Evolutionary conservation across 108 stramenopile genomes (phyloP).

Genomic region (Nannochloropsis oceanica): DNA sequence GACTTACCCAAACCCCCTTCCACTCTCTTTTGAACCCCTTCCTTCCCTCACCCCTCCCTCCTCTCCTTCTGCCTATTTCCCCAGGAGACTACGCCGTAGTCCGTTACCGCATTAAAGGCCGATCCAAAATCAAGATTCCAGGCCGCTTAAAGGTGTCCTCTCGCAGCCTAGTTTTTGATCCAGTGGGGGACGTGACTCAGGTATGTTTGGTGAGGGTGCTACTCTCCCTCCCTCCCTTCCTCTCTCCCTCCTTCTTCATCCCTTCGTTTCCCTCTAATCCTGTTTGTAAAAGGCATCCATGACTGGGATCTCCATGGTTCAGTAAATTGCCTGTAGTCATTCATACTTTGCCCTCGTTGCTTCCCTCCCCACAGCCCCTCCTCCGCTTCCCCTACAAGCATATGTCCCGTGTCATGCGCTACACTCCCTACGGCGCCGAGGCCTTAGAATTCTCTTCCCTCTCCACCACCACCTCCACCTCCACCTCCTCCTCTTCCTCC

Average conservation of each 20-base stretch:
- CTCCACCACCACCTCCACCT: not conserved
- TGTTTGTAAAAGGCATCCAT: too few species aligned
- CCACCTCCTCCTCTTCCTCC: not conserved
- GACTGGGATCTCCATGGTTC: too few species aligned
- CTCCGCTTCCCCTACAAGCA: not conserved
- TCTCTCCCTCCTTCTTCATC: not conserved
- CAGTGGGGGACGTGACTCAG: slow-evolving; percentile 9
- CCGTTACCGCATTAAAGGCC: not conserved
- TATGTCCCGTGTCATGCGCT: not conserved
- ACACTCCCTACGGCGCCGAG: not conserved
- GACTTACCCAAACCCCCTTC: too few species aligned
- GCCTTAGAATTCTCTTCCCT: not conserved
- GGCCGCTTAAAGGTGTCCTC: slow-evolving; percentile 43
- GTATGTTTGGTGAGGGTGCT: not conserved
- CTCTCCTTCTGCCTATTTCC: not conserved
- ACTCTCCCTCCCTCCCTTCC: not conserved
- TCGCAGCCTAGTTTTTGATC: slow-evolving; percentile 41
- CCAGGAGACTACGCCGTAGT: not conserved
- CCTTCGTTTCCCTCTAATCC: not conserved
- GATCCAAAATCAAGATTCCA: slow-evolving; percentile 14
- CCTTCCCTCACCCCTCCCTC: not conserved
- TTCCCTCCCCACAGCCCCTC: not conserved
- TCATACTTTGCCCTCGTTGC: not conserved
- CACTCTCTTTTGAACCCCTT: not conserved
- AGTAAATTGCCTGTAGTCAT: too few species aligned